Percentiles rank a stretch among this genome's conserved stretches.
Evolutionary conservation across 2,329 filamentous ascomycete genomes (phyloP).

Genomic region (Fusarium tuaranense): DNA sequence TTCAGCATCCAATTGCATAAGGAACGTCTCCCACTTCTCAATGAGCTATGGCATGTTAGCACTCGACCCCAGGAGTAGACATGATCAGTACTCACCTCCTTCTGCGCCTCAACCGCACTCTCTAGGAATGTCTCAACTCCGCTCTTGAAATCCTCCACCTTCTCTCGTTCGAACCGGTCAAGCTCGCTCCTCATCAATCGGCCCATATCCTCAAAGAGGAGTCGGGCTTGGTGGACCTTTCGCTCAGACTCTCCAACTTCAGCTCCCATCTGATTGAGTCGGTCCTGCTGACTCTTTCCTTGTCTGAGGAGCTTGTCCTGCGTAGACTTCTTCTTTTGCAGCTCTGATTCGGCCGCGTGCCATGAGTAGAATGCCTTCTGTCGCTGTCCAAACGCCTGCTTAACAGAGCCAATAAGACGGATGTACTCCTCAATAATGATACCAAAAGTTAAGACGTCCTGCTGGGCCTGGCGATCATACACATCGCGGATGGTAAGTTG

Average conservation of each 20-base stretch:
- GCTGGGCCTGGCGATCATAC: slow-evolving; percentile 96
- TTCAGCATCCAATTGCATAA: slow-evolving; percentile 94
- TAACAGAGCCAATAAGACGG: slow-evolving; percentile 92
- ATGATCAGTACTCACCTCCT: slow-evolving; percentile 76
- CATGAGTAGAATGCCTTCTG: slow-evolving; percentile 97
- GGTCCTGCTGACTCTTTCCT: slow-evolving; percentile 95
- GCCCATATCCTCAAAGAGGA: slow-evolving; percentile 98
- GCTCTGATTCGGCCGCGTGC: slow-evolving; percentile 89
- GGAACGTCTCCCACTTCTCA: slow-evolving; percentile 98
- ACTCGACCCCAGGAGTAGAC: background rate
- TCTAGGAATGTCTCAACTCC: slow-evolving; percentile 98
- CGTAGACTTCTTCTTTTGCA: slow-evolving; percentile 87
- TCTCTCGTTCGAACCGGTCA: slow-evolving; percentile 94
- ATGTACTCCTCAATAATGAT: slow-evolving; percentile 99
- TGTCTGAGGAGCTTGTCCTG: slow-evolving; percentile 97
- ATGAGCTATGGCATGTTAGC: slow-evolving; percentile 62
- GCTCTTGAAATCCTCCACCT: slow-evolving; percentile 99
- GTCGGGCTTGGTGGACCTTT: slow-evolving; percentile 87
- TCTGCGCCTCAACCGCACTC: slow-evolving; percentile 96
- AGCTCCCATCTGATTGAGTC: slow-evolving; percentile 89
- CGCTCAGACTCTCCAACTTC: slow-evolving; percentile 96
- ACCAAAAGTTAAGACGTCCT: slow-evolving; percentile 94
- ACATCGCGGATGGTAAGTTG: slow-evolving; percentile 95
- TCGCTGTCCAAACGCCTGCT: slow-evolving; percentile 90
- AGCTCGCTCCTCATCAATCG: slow-evolving; percentile 90